Conservation (phyloP, 371 early-diverging fungal genomes). For the Rhizopus stolonifer region DNA sequence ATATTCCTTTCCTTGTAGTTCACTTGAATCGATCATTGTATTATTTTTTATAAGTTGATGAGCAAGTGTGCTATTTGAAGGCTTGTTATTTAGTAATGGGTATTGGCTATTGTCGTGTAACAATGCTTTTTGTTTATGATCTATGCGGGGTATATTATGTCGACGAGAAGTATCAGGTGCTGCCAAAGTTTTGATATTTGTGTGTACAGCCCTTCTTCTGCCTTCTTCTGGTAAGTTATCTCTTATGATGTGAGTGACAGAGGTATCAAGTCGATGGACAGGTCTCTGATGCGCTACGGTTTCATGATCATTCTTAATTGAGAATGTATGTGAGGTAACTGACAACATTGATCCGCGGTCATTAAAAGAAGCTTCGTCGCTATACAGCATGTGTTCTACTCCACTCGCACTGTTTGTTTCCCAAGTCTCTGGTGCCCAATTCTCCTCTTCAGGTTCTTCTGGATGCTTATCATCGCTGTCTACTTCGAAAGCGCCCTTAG, state of each 20-base stretch:
- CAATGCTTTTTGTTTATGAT: neutral
- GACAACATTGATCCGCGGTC: constrained; percentile 22
- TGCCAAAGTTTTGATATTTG: constrained; percentile 2
- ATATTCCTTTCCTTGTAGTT: neutral
- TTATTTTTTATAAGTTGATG: constrained; percentile 3
- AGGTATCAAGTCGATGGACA: constrained; percentile 10
- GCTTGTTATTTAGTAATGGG: neutral
- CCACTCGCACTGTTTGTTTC: constrained; percentile 1
- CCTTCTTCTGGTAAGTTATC: constrained; percentile 14
- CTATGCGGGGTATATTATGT: neutral
- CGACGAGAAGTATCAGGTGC: neutral
- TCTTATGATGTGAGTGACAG: neutral
- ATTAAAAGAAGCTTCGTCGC: neutral
- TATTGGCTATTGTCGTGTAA: neutral
- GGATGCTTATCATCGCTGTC: neutral
- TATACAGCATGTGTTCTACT: neutral
- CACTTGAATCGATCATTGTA: neutral
- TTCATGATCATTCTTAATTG: neutral
- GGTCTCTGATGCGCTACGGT: neutral
- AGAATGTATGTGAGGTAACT: constrained; percentile 21
- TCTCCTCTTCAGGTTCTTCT: neutral
- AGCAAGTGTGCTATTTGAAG: constrained; percentile 14
- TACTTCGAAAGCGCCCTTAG: constrained; percentile 12
- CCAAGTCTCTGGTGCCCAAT: constrained; percentile 6
- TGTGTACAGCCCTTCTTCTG: constrained; percentile 19